phyloP scores from a whole-genome alignment of 129 eudicot species.

The Saussurea involucrata region DNA sequence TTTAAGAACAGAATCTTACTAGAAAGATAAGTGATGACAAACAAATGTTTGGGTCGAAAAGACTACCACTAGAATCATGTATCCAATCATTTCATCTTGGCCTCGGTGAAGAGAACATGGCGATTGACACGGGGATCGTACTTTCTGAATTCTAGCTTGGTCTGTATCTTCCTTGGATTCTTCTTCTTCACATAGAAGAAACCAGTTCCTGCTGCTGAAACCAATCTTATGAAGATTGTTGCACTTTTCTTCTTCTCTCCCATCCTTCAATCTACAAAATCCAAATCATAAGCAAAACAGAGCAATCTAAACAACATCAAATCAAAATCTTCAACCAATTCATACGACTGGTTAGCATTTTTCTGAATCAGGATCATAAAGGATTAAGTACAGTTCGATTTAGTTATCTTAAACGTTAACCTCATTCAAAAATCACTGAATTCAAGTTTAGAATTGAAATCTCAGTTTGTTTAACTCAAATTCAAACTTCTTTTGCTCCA shows the following conservation, averaged over 20 bases:
- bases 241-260: constrained; percentile 87
- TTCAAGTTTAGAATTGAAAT: background rate
- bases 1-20: constrained; percentile 1
- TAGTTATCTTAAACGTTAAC: background rate
- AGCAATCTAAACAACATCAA: background rate
- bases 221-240: constrained; percentile 61
- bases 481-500: background rate
- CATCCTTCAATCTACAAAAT: constrained; percentile 37
- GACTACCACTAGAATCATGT: background rate
- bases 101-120: constrained; percentile 87
- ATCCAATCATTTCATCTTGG: constrained; percentile 75
- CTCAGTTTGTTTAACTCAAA: background rate
- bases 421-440: background rate
- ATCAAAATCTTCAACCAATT: background rate
- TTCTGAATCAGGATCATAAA: background rate
- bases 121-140: constrained; percentile 91
- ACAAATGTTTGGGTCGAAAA: background rate
- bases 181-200: constrained; percentile 89
- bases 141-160: constrained; percentile 84
- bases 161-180: constrained; percentile 65
- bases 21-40: background rate
- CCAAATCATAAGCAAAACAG: background rate
- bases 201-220: constrained; percentile 96
- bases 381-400: background rate
- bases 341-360: background rate